Evolutionary conservation across 345 rosid genomes (phyloP).

Genomic region (Gossypium bickii): DNA sequence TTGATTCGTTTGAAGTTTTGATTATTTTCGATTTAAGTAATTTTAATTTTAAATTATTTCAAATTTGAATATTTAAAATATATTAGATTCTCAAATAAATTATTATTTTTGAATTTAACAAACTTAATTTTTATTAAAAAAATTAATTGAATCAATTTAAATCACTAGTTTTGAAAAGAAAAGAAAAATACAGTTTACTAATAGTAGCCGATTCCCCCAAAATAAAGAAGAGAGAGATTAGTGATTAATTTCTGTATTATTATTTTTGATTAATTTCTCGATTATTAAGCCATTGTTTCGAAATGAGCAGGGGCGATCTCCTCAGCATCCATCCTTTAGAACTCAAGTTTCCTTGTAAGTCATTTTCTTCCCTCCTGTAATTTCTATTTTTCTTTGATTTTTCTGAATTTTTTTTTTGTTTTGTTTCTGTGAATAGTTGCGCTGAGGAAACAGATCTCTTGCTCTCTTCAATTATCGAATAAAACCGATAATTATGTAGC

Average conservation of each 20-base stretch:
- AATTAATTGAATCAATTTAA: too few species aligned
- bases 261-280: background rate
- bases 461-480: conserved; percentile 66
- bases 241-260: background rate
- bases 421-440: conserved; percentile 42
- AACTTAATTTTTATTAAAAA: too few species aligned
- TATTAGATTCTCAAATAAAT: too few species aligned
- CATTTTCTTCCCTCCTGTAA: background rate
- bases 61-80: too few species aligned
- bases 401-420: conserved; percentile 1
- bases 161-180: too few species aligned
- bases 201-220: background rate
- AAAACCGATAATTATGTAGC: conserved; percentile 61
- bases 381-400: conserved; percentile 15
- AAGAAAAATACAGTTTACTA: too few species aligned
- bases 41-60: too few species aligned
- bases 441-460: conserved; percentile 86
- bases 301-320: conserved; percentile 69
- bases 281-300: background rate
- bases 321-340: conserved; percentile 69
- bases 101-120: too few species aligned
- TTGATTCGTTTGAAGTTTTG: too few species aligned
- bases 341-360: conserved; percentile 69
- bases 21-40: too few species aligned
- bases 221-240: background rate